Evolutionary conservation across 2,329 filamentous ascomycete genomes (phyloP).

Genomic region (Alternaria solani): DNA sequence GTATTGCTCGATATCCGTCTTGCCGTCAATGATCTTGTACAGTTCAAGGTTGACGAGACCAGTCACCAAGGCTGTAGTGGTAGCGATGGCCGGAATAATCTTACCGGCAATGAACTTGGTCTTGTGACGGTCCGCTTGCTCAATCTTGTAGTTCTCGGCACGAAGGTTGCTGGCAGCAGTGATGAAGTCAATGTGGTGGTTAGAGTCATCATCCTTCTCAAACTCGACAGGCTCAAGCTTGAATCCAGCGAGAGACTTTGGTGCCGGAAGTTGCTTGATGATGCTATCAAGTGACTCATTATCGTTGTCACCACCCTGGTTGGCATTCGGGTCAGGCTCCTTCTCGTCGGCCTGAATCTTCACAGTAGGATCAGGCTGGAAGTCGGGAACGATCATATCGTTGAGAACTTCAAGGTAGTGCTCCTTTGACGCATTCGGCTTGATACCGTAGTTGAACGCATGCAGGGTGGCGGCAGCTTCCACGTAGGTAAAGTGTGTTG

Average conservation of each 20-base stretch:
- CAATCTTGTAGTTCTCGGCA: slow-evolving; percentile 97
- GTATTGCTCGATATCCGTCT: slow-evolving; percentile 97
- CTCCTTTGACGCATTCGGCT: slow-evolving; percentile 75
- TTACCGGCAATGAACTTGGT: slow-evolving; percentile 99
- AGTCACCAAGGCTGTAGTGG: slow-evolving; percentile 93
- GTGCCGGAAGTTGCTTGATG: slow-evolving; percentile 74
- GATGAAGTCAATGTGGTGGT: slow-evolving; percentile 99
- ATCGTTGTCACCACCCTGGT: slow-evolving; percentile 70
- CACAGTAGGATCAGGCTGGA: slow-evolving; percentile 85
- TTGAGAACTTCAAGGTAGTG: slow-evolving; percentile 83
- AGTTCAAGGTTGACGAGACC: slow-evolving; percentile 91
- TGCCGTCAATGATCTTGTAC: slow-evolving; percentile 96
- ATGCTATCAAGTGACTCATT: slow-evolving; percentile 78
- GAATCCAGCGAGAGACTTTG: slow-evolving; percentile 84
- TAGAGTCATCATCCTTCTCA: slow-evolving; percentile 98
- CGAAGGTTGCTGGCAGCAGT: slow-evolving; percentile 95
- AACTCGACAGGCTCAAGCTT: slow-evolving; percentile 93
- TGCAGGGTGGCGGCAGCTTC: slow-evolving; percentile 90
- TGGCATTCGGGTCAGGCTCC: slow-evolving; percentile 89
- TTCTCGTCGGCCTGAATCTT: slow-evolving; percentile 98
- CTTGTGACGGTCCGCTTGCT: slow-evolving; percentile 90
- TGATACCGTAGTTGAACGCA: slow-evolving; percentile 97
- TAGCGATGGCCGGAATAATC: slow-evolving; percentile 98
- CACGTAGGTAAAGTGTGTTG: slow-evolving; percentile 87
- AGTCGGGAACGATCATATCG: slow-evolving; percentile 95